Evolutionary conservation across 345 rosid genomes (phyloP).

Genomic region (Trapa bicornis): DNA sequence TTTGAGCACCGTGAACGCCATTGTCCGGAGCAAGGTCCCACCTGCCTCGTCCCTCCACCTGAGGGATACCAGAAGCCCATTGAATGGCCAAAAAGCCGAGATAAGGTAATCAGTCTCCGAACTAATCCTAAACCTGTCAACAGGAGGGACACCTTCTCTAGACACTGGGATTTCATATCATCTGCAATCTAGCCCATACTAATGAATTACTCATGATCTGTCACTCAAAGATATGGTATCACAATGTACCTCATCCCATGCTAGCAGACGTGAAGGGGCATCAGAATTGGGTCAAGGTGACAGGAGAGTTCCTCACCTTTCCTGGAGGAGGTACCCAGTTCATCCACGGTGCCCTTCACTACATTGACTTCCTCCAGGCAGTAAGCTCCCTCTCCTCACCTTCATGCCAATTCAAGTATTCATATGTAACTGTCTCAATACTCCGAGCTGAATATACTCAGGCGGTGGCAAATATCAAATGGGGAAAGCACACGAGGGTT

Average conservation of each 20-base stretch:
- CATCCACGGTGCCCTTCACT: constrained; percentile 87
- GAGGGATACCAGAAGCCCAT: constrained; percentile 58
- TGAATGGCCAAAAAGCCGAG: constrained; percentile 76
- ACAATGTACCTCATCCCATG: constrained; percentile 69
- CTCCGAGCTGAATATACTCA: constrained; percentile 11
- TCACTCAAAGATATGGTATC: constrained; percentile 72
- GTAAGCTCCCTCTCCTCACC: constrained; percentile 18
- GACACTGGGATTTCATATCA: not conserved
- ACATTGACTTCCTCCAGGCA: constrained; percentile 63
- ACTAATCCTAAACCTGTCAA: not conserved
- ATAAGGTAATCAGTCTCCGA: constrained; percentile 36
- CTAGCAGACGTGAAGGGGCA: constrained; percentile 85
- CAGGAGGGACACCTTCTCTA: not conserved
- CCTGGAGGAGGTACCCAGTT: constrained; percentile 98
- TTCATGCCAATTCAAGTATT: not conserved
- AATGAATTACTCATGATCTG: not conserved
- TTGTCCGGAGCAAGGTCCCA: constrained; percentile 73
- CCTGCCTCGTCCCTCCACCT: constrained; percentile 60
- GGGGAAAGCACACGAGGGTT: constrained; percentile 80
- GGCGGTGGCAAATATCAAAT: constrained; percentile 56
- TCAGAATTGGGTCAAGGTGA: constrained; percentile 90
- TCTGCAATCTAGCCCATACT: not conserved
- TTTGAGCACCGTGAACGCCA: constrained; percentile 90
- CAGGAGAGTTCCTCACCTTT: constrained; percentile 85
- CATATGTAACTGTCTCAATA: not conserved